Percentiles rank a stretch among this genome's conserved stretches.
phyloP scores from a whole-genome alignment of 192 early-diverging fungal genomes.

The Backusella westeae region DNA sequence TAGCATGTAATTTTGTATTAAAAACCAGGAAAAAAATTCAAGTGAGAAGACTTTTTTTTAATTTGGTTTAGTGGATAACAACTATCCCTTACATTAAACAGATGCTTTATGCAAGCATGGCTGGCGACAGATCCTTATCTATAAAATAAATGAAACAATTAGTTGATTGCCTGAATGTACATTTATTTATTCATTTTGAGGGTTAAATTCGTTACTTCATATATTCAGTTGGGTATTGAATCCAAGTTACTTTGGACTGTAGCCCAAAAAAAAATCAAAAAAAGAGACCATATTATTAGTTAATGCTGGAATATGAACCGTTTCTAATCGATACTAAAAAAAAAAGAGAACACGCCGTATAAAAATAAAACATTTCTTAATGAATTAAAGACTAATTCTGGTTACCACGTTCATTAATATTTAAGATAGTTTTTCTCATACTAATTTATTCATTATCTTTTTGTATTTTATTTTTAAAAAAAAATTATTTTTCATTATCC shows the following conservation, averaged over 20 bases:
- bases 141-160: not conserved
- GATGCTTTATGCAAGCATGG: not conserved
- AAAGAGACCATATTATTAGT: not conserved
- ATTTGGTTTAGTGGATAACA: not conserved
- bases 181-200: not conserved
- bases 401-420: not conserved
- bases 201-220: not conserved
- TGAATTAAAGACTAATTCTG: not conserved
- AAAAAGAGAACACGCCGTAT: not conserved
- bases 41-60: not conserved
- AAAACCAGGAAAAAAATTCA: not conserved
- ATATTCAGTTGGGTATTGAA: not conserved
- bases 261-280: not conserved
- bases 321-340: not conserved
- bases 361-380: not conserved
- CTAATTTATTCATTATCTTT: not conserved
- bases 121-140: not conserved
- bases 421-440: not conserved
- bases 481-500: not conserved
- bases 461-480: not conserved
- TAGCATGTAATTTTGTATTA: not conserved
- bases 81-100: not conserved
- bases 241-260: not conserved
- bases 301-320: not conserved
- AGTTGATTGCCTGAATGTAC: not conserved